Evolutionary conservation across 1,284 basidiomycete genomes (phyloP).

Genomic region (Ceratobasidium theobromae): DNA sequence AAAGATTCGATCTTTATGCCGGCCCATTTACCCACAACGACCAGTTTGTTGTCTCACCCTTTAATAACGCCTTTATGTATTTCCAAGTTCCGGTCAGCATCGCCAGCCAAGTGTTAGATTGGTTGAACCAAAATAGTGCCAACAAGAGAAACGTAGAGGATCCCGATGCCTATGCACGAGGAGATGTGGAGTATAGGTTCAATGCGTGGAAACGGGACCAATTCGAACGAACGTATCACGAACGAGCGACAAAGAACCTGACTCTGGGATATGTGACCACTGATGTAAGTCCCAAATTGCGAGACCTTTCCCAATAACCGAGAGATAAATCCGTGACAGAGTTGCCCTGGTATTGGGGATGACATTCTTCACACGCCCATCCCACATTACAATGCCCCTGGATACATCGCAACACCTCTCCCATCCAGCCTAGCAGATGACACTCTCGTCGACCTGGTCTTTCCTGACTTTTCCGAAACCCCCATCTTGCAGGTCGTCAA

Average conservation of each 20-base stretch:
- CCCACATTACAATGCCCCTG: slow-evolving; percentile 50
- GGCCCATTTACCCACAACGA: slow-evolving; percentile 62
- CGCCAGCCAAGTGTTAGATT: slow-evolving; percentile 56
- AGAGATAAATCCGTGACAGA: no score
- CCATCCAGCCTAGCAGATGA: slow-evolving; percentile 53
- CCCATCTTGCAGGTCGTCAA: slow-evolving; percentile 60
- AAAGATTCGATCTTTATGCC: slow-evolving; percentile 69
- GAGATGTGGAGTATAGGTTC: slow-evolving; percentile 31
- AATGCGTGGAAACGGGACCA: slow-evolving; percentile 29
- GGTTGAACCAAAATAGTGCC: slow-evolving; percentile 47
- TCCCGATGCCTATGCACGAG: slow-evolving; percentile 46
- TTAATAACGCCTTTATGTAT: slow-evolving; percentile 58
- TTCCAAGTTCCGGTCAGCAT: slow-evolving; percentile 49
- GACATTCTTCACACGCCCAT: slow-evolving; percentile 62
- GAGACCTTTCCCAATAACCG: not conserved
- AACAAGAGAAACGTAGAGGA: slow-evolving; percentile 56
- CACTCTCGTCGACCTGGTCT: slow-evolving; percentile 65
- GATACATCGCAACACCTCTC: slow-evolving; percentile 52
- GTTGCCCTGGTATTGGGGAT: slow-evolving; percentile 71
- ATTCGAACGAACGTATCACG: slow-evolving; percentile 14
- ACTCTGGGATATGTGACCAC: slow-evolving; percentile 73
- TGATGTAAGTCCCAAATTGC: slow-evolving; percentile 55
- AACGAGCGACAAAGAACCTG: slow-evolving; percentile 45
- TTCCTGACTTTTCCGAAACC: slow-evolving; percentile 63
- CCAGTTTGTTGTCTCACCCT: slow-evolving; percentile 62